A percentile compares a stretch with the other conserved stretches of the same genome.
Evolutionary conservation across 1,284 basidiomycete species (phyloP).

Genomic region (Rhizopogon parksii): DNA sequence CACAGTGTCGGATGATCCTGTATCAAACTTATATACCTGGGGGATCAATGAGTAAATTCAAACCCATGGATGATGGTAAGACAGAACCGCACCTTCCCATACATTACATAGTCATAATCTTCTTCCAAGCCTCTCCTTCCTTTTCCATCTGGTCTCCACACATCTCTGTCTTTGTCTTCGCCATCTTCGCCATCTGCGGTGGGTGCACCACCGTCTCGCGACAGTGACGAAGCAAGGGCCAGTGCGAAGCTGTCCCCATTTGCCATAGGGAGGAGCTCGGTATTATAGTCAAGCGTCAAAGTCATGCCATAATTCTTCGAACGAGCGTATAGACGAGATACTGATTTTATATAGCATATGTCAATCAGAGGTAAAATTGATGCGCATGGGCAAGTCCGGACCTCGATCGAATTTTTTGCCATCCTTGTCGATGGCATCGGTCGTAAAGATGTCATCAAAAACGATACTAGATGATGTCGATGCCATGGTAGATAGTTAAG

Average conservation of each 20-base stretch:
- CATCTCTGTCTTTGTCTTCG: constrained; percentile 68
- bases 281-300: constrained; percentile 86
- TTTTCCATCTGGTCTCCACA: constrained; percentile 87
- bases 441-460: constrained; percentile 87
- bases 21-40: constrained; percentile 96
- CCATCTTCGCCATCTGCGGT: constrained; percentile 39
- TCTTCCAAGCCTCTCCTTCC: constrained; percentile 85
- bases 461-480: constrained; percentile 66
- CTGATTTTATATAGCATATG: constrained; percentile 34
- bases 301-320: constrained; percentile 88
- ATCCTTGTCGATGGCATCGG: constrained; percentile 81
- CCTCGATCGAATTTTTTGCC: constrained; percentile 98
- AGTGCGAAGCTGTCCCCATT: constrained; percentile 74
- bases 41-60: constrained; percentile 8
- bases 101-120: constrained; percentile 99
- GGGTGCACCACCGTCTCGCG: constrained; percentile 47
- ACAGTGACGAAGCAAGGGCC: constrained; percentile 79
- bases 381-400: constrained; percentile 30
- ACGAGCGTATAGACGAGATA: constrained; percentile 79
- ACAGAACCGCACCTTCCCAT: constrained; percentile 73
- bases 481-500: constrained; percentile 39
- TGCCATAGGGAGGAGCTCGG: constrained; percentile 76
- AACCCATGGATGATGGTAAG: constrained; percentile 4
- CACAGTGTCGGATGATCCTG: constrained; percentile 77
- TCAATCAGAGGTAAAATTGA: constrained; percentile 5